phyloP scores from a whole-genome alignment of 345 rosid species.

The Excoecaria agallocha region DNA sequence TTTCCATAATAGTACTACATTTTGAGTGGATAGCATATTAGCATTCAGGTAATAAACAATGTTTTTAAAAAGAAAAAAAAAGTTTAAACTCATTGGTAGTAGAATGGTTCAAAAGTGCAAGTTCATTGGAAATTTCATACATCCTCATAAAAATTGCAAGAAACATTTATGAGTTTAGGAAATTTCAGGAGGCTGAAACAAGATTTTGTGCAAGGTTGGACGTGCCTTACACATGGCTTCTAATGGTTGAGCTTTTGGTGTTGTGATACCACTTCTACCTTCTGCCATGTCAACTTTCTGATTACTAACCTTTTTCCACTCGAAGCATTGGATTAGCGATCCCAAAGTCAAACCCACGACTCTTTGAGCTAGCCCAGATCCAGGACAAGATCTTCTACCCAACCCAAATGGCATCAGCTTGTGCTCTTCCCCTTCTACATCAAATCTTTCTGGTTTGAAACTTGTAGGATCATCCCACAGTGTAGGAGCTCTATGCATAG shows the following conservation, averaged over 20 bases:
- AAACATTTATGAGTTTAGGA: no score
- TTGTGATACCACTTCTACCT: conserved; percentile 9
- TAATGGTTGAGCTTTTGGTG: conserved; percentile 7
- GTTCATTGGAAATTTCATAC: no score
- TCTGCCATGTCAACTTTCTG: conserved; percentile 7
- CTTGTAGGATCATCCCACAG: conserved; percentile 19
- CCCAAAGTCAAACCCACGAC: conserved; percentile 8
- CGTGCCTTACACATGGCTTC: conserved; percentile 16
- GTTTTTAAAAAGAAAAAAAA: no score
- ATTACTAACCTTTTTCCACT: conserved; percentile 6
- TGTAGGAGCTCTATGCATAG: conserved; percentile 44
- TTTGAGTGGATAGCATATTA: no score
- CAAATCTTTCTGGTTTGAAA: conserved; percentile 19
- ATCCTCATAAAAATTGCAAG: no score
- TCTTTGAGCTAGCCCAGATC: conserved; percentile 13
- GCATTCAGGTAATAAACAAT: no score
- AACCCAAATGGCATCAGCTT: conserved; percentile 18
- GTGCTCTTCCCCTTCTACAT: neutral
- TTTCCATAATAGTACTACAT: no score
- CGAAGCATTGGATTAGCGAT: conserved; percentile 9
- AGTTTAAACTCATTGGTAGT: no score
- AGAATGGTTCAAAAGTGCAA: no score
- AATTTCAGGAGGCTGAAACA: neutral
- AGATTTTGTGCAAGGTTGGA: neutral
- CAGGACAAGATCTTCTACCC: conserved; percentile 14